Conservation (phyloP, 2,329 filamentous ascomycete species). For the Acrocalymma vagum region DNA sequence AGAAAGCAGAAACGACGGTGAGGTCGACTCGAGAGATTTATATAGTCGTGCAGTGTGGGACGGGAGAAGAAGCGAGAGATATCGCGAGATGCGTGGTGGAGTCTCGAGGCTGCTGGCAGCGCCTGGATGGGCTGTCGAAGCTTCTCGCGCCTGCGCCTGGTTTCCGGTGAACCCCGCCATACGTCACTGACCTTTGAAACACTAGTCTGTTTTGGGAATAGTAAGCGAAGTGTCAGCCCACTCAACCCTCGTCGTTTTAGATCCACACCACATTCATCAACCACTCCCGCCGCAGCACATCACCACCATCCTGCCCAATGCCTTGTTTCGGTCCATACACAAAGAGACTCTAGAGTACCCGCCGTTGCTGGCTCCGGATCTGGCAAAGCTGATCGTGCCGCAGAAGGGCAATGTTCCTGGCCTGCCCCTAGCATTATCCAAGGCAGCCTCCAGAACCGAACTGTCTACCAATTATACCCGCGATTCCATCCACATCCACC, state of each 20-base stretch:
- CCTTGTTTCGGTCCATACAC: not conserved
- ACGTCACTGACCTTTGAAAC: too few species aligned
- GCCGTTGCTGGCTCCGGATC: too few species aligned
- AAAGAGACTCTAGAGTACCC: too few species aligned
- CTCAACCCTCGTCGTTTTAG: constrained; percentile 3
- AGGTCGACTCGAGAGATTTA: constrained; percentile 24
- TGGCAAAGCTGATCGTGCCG: too few species aligned
- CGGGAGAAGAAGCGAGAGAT: constrained; percentile 31
- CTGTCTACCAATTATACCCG: too few species aligned
- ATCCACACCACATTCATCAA: not conserved
- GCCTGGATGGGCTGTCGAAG: constrained; percentile 30
- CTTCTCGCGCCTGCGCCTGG: constrained; percentile 31
- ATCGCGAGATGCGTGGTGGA: constrained; percentile 33
- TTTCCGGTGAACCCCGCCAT: constrained; percentile 16
- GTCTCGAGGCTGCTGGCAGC: constrained; percentile 26
- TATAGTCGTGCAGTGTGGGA: constrained; percentile 25
- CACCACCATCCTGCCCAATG: not conserved
- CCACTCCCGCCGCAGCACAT: constrained; percentile 5
- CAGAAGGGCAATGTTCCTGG: too few species aligned
- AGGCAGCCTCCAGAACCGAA: too few species aligned
- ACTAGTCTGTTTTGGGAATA: too few species aligned
- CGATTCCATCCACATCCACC: too few species aligned
- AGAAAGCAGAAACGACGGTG: constrained; percentile 6
- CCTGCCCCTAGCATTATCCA: too few species aligned
- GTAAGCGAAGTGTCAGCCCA: not conserved